Base-by-base conservation (phyloP, 2,329 filamentous ascomycete genomes). In the Allantophomopsis lycopodina region DNA sequence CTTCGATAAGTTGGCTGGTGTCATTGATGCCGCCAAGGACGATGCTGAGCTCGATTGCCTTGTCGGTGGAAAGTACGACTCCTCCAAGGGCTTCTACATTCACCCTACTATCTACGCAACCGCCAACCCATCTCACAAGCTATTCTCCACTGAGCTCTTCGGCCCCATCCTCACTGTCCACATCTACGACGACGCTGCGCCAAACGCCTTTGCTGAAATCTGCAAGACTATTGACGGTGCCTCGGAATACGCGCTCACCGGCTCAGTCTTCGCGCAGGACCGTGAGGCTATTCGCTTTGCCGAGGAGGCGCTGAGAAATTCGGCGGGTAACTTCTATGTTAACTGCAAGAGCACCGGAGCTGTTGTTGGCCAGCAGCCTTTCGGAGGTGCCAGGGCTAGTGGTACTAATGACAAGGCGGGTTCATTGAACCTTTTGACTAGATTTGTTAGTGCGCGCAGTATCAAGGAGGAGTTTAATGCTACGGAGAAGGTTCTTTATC, bases 291-390 rank as follows among this genome's bases (percentile, higher is more conserved):
- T 87, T 43, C 70, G 77, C 17, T 68, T 68, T 41, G 83, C 82
- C 0, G 82, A 87, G 58, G 73, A 86, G 49, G 71, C 68, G 44
- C 66, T 89, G 39, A 68, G 81, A 47, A 76, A 87, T 55, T 65
- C 79, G 0, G 83, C 83, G 1, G 83, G 83, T 33, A 89, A 89
- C 65, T 88, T 88, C 58, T 89, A 89, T 63, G 69, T 89, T 61
- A 89, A 88, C 64, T 83, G 79, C 66, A 88, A 88, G 71, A 79
- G 74, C 58, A 83, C 79, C 2, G 79, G 78, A 32, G 78, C 79
- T 13, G 76, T 84, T 17, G 78, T 83, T 7, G 79, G 77, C 12
- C 79, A 83, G 62, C 79, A 83, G 62, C 73, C 79, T 4, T 83
- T 83, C 55, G 79, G 79, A 16, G 79, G 79, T 39, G 70, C 75